Percentiles rank a stretch among this genome's conserved stretches.
phyloP scores from a whole-genome alignment of 2,329 filamentous ascomycete genomes.

The Lasiodiplodia citricola region DNA sequence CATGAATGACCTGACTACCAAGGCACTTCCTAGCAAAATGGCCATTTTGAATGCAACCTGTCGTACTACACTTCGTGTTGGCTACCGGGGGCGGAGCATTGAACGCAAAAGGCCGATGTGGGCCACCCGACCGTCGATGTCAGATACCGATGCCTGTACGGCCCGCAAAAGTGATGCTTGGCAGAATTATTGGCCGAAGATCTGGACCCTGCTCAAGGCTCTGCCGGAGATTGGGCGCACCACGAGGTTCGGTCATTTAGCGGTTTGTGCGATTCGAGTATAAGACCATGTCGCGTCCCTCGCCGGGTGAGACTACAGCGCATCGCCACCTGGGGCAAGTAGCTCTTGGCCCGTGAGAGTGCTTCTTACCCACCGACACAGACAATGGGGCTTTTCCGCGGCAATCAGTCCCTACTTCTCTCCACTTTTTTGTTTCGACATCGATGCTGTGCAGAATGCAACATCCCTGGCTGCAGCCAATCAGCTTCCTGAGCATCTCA shows the following conservation, averaged over 20 bases:
- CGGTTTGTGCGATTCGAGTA: not conserved
- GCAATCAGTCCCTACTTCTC: too few relatives aligned
- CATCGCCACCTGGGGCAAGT: not conserved
- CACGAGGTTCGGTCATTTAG: not conserved
- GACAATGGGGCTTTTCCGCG: too few relatives aligned
- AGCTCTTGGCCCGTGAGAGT: not conserved
- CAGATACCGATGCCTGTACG: not conserved
- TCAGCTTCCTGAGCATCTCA: too few relatives aligned
- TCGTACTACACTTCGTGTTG: not conserved
- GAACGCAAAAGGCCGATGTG: not conserved
- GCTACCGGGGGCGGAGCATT: not conserved
- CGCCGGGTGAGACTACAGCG: not conserved
- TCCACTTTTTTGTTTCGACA: too few relatives aligned
- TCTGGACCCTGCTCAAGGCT: not conserved
- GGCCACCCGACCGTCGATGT: too few relatives aligned
- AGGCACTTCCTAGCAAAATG: not conserved
- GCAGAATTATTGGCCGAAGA: not conserved
- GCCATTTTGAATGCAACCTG: not conserved
- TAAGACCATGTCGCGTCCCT: not conserved
- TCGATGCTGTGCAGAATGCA: too few relatives aligned
- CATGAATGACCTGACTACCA: not conserved
- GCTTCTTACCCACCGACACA: too few relatives aligned
- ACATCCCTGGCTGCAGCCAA: too few relatives aligned
- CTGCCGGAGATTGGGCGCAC: not conserved
- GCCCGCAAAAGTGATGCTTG: not conserved